Conservation (phyloP, 1,139 yeast genomes). For the Geotrichum cucujoidarum region DNA sequence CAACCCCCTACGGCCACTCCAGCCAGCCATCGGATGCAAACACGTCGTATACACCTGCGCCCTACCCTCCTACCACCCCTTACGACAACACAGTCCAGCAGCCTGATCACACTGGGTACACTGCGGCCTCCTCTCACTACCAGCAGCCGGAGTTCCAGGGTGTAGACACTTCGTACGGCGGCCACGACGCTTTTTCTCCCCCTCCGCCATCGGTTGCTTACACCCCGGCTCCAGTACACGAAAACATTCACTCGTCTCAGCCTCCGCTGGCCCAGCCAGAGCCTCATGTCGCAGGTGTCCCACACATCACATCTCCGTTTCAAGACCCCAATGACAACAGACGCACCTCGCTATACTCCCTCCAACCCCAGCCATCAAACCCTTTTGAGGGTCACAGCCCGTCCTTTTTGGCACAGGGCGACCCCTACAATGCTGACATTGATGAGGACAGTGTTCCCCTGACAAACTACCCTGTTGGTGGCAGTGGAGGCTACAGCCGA, state of each 20-base stretch:
- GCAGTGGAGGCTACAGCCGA: conserved; percentile 4
- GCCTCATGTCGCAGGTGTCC: conserved; percentile 1
- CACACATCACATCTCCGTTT: conserved; percentile 2
- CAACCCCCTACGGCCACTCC: not conserved
- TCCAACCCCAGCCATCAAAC: not conserved
- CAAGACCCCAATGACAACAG: not conserved
- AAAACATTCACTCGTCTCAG: not conserved
- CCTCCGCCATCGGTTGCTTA: too few relatives aligned
- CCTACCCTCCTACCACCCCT: not conserved
- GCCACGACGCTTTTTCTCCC: not conserved
- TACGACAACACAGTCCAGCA: not conserved
- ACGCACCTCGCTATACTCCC: not conserved
- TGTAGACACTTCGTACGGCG: not conserved
- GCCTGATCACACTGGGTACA: not conserved
- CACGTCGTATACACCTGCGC: too few relatives aligned
- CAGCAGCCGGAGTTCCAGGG: too few relatives aligned
- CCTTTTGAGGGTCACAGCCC: not conserved
- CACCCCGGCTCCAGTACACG: not conserved
- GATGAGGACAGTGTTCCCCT: conserved; percentile 12
- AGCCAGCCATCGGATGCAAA: not conserved
- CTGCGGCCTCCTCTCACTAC: too few relatives aligned
- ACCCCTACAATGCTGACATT: conserved; percentile 2
- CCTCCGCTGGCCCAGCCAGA: conserved; percentile 8
- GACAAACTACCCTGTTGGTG: conserved; percentile 13
- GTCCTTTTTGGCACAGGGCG: not conserved